A percentile compares a stretch with the other conserved stretches of the same genome.
Conservation (phyloP, 2,329 filamentous ascomycete species). For the Pseudogymnoascus pannorum region DNA sequence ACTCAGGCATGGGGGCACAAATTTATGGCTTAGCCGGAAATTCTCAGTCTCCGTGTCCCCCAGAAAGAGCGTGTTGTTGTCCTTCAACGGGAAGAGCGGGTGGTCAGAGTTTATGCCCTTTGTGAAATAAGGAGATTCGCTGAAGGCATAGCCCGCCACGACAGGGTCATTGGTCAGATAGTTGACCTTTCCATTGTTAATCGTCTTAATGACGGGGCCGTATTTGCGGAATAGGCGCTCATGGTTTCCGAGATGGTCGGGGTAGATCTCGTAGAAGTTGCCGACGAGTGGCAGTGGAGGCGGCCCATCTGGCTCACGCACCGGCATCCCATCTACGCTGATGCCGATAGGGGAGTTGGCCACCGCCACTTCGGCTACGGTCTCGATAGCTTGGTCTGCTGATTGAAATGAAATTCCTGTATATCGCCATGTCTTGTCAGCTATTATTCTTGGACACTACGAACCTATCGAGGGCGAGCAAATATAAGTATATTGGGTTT, state of each 20-base stretch:
- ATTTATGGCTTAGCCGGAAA: slow-evolving; percentile 17
- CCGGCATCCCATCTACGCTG: slow-evolving; percentile 15
- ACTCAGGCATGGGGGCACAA: slow-evolving; percentile 18
- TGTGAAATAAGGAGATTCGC: slow-evolving; percentile 31
- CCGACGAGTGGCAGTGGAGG: slow-evolving; percentile 30
- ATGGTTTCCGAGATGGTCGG: slow-evolving; percentile 36
- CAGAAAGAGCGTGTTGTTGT: slow-evolving; percentile 17
- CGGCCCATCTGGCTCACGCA: slow-evolving; percentile 23
- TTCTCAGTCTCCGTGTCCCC: slow-evolving; percentile 16
- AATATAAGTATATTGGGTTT: background rate
- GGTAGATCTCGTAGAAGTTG: slow-evolving; percentile 33
- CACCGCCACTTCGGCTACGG: slow-evolving; percentile 14
- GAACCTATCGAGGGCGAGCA: background rate
- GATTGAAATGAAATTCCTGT: slow-evolving; percentile 18
- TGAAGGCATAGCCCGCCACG: slow-evolving; percentile 28
- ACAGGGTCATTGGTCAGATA: slow-evolving; percentile 33
- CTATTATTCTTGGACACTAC: background rate
- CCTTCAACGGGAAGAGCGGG: slow-evolving; percentile 17
- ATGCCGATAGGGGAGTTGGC: slow-evolving; percentile 16
- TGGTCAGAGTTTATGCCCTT: slow-evolving; percentile 29
- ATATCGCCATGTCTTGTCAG: background rate
- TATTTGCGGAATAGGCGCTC: slow-evolving; percentile 33
- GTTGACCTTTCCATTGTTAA: slow-evolving; percentile 29
- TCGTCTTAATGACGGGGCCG: slow-evolving; percentile 32
- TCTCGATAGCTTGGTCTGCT: slow-evolving; percentile 15